A percentile compares a stretch with the other conserved stretches of the same genome.
These are phyloP conservation scores for Dendrothele bispora DNA, from an alignment of 768 basidiomycete species.

Conservation along the genomic window DNA sequence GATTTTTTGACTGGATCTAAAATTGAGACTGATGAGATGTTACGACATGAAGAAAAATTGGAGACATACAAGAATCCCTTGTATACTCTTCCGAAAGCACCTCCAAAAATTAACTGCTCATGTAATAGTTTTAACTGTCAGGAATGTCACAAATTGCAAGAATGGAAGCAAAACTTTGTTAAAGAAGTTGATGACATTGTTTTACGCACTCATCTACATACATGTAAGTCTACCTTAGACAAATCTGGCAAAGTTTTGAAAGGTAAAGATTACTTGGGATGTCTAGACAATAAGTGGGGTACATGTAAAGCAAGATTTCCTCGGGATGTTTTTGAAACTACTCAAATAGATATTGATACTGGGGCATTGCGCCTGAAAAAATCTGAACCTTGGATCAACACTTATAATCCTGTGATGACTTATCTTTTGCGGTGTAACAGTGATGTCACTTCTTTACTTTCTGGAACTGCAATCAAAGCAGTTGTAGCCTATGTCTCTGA, in stretches of 20 bases:
- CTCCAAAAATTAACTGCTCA: slow-evolving; percentile 14
- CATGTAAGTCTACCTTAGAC: slow-evolving; percentile 14
- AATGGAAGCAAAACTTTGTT: slow-evolving; percentile 16
- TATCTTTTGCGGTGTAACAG: too few species aligned
- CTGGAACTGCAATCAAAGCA: too few species aligned
- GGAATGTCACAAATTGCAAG: slow-evolving; percentile 12
- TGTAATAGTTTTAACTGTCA: slow-evolving; percentile 14
- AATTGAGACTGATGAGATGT: slow-evolving; percentile 11
- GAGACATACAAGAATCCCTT: slow-evolving; percentile 20
- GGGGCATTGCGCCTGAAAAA: slow-evolving; percentile 31
- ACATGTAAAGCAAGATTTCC: slow-evolving; percentile 39
- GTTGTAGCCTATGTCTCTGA: too few species aligned
- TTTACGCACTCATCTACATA: slow-evolving; percentile 27
- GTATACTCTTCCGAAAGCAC: slow-evolving; percentile 17
- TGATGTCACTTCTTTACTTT: too few species aligned
- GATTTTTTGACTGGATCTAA: slow-evolving; percentile 25
- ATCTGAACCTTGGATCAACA: slow-evolving; percentile 37
- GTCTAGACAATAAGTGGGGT: slow-evolving; percentile 25
- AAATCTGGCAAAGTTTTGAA: slow-evolving; percentile 11
- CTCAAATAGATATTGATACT: slow-evolving; percentile 23
- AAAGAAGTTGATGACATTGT: slow-evolving; percentile 28
- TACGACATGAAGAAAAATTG: not conserved
- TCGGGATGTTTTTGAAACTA: slow-evolving; percentile 16
- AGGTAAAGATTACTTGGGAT: slow-evolving; percentile 14
- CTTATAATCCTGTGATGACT: slow-evolving; percentile 24